Evolutionary conservation across 2,329 filamentous ascomycete genomes (phyloP).

Genomic region (Coniochaeta sp.): DNA sequence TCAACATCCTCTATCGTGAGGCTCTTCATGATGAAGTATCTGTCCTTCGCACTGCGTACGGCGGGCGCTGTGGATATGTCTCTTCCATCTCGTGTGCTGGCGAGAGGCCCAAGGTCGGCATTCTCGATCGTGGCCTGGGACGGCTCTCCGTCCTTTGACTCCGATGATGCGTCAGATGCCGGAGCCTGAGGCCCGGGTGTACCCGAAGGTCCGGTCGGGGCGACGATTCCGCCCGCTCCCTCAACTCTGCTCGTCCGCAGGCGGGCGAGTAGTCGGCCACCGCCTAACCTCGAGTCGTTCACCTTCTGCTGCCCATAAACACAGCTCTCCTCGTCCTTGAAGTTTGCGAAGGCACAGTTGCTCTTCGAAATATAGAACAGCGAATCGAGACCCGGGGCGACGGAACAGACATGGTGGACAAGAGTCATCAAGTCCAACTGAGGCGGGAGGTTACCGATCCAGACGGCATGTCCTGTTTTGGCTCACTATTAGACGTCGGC

Average conservation of each 20-base stretch:
- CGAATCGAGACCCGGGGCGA: conserved; percentile 74
- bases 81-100: too few species aligned
- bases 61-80: too few species aligned
- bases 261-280: conserved; percentile 78
- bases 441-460: conserved; percentile 90
- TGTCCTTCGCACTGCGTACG: too few species aligned
- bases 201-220: conserved; percentile 45
- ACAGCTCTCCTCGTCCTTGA: conserved; percentile 73
- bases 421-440: conserved; percentile 74
- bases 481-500: conserved; percentile 11
- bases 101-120: too few species aligned
- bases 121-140: not conserved
- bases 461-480: conserved; percentile 73
- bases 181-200: not conserved
- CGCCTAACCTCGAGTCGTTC: conserved; percentile 85
- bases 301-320: conserved; percentile 72
- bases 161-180: not conserved
- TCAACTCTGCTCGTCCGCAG: conserved; percentile 55
- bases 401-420: conserved; percentile 84
- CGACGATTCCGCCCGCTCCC: conserved; percentile 36
- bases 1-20: conserved; percentile 87
- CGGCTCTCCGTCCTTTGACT: not conserved
- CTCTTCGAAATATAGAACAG: conserved; percentile 94
- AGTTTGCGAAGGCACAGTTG: conserved; percentile 96
- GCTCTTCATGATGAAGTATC: conserved; percentile 90